Percentiles rank a stretch among this genome's conserved stretches.
Conservation (phyloP, 2,329 filamentous ascomycete genomes). For the Xylaria sp. region DNA sequence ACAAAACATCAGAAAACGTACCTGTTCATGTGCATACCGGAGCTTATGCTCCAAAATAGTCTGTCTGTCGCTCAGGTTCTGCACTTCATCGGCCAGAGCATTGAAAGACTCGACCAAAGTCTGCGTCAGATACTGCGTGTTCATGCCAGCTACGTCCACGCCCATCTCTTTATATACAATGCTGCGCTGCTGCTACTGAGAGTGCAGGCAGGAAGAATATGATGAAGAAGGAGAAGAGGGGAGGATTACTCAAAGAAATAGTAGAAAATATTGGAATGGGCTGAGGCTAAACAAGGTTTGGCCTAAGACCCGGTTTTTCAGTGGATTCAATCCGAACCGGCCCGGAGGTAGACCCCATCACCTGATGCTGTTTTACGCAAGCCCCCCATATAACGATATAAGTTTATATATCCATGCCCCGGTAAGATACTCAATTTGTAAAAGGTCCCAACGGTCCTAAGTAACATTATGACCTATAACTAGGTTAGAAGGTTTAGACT, state of each 20-base stretch:
- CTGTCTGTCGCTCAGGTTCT: conserved; percentile 71
- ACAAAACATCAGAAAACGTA: conserved; percentile 55
- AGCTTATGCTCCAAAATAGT: conserved; percentile 75
- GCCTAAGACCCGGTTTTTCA: conserved; percentile 36
- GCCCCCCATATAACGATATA: background rate
- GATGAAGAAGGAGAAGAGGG: conserved; percentile 1
- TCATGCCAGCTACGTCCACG: conserved; percentile 53
- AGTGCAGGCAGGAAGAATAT: conserved; percentile 13
- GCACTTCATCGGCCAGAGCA: conserved; percentile 72
- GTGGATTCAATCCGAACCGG: conserved; percentile 36
- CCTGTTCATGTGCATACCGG: conserved; percentile 74
- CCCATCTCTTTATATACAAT: conserved; percentile 12
- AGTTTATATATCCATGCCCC: background rate
- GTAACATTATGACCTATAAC: no score
- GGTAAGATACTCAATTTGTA: no score
- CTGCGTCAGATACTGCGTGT: conserved; percentile 59
- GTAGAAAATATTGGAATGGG: conserved; percentile 15
- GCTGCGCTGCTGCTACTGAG: conserved; percentile 25
- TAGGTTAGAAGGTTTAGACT: no score
- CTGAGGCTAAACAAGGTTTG: conserved; percentile 22
- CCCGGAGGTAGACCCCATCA: conserved; percentile 9
- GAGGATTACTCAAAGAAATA: conserved; percentile 31
- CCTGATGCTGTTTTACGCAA: background rate
- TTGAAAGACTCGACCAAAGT: conserved; percentile 73
- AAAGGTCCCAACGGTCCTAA: no score